Evolutionary conservation across 768 basidiomycete genomes (phyloP).

Genomic region (Suillus plorans): DNA sequence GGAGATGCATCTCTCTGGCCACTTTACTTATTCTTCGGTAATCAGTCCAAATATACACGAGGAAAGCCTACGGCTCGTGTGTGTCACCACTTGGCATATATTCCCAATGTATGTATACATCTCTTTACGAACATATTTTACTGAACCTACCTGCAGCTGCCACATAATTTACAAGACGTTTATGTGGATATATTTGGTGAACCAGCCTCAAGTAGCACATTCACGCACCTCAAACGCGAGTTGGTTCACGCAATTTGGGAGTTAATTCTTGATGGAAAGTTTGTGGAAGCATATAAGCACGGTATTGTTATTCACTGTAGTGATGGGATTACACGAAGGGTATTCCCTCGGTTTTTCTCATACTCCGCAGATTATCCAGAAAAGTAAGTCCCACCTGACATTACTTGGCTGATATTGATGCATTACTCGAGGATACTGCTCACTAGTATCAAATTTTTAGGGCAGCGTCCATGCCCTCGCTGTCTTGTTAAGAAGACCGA

Average conservation of each 20-base stretch:
- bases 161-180: conserved; percentile 3
- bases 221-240: conserved; percentile 17
- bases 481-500: conserved; percentile 14
- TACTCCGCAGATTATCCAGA: conserved; percentile 28
- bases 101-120: neutral
- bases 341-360: conserved; percentile 23
- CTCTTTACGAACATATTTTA: neutral
- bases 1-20: neutral
- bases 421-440: conserved; percentile 14
- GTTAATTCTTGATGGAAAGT: conserved; percentile 21
- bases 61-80: neutral
- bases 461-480: conserved; percentile 19
- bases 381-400: conserved; percentile 7
- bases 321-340: conserved; percentile 15
- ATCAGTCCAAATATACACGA: neutral
- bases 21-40: neutral
- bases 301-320: conserved; percentile 19
- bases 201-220: neutral
- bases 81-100: neutral
- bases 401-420: neutral
- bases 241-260: conserved; percentile 19
- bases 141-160: conserved; percentile 4
- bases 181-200: conserved; percentile 1
- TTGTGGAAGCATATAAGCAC: conserved; percentile 21
- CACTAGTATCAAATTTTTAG: conserved; percentile 23